Conservation (phyloP, 148 eudicot genomes). For the Camellia granthamiana region DNA sequence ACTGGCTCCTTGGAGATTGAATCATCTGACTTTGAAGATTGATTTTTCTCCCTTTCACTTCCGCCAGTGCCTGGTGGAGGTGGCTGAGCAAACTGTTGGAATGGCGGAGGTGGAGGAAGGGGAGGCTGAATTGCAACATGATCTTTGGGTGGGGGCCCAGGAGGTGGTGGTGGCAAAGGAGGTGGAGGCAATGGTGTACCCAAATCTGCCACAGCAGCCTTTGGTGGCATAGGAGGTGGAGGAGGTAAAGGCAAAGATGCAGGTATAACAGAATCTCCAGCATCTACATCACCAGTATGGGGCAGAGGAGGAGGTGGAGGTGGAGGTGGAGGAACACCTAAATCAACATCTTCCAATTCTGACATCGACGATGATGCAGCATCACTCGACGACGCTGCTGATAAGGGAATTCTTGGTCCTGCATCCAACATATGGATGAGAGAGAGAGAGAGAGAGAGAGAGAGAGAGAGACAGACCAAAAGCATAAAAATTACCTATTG, state of each 20-base stretch:
- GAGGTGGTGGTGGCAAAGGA: slow-evolving; percentile 67
- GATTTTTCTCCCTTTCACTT: slow-evolving; percentile 42
- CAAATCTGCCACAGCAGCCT: slow-evolving; percentile 47
- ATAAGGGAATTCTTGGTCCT: slow-evolving; percentile 76
- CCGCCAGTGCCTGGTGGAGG: slow-evolving; percentile 65
- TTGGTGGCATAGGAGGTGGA: slow-evolving; percentile 80
- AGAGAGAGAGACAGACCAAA: background rate
- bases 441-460: background rate
- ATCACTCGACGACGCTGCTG: slow-evolving; percentile 56
- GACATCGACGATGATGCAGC: slow-evolving; percentile 42
- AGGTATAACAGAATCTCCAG: slow-evolving; percentile 45
- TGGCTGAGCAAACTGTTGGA: slow-evolving; percentile 51
- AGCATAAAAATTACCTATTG: slow-evolving; percentile 52
- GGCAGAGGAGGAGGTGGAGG: slow-evolving; percentile 87
- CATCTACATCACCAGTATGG: slow-evolving; percentile 41
- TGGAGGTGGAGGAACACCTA: slow-evolving; percentile 47
- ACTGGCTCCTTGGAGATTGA: slow-evolving; percentile 29
- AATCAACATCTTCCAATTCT: slow-evolving; percentile 43
- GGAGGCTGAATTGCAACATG: slow-evolving; percentile 43
- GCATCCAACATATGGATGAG: slow-evolving; percentile 2
- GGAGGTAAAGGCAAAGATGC: slow-evolving; percentile 76
- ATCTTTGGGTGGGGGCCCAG: slow-evolving; percentile 73
- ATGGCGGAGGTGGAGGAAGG: slow-evolving; percentile 49
- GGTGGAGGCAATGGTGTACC: slow-evolving; percentile 54
- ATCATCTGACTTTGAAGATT: slow-evolving; percentile 42